These are phyloP conservation scores for Cladophialophora bantiana DNA, from an alignment of 2,329 filamentous ascomycete species.

Conservation along the genomic window DNA sequence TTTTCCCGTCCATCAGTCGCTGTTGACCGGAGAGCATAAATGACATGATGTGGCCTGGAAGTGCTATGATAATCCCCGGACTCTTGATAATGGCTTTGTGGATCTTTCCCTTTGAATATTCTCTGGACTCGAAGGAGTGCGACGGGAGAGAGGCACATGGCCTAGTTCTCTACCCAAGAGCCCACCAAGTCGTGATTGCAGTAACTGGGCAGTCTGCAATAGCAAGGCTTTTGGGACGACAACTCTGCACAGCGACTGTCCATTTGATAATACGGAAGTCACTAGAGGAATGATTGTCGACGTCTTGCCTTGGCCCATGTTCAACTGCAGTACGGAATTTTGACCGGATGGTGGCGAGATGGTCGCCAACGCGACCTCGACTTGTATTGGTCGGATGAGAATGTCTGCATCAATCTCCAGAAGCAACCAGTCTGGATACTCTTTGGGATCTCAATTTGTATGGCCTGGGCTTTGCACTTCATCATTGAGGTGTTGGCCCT, in stretches of 20 bases:
- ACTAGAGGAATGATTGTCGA: slow-evolving; percentile 73
- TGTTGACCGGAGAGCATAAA: slow-evolving; percentile 69
- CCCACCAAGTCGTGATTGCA: slow-evolving; percentile 56
- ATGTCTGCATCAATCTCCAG: slow-evolving; percentile 70
- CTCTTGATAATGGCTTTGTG: slow-evolving; percentile 55
- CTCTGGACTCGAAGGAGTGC: slow-evolving; percentile 36
- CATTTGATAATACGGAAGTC: slow-evolving; percentile 61
- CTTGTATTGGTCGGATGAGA: slow-evolving; percentile 66
- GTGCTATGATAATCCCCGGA: slow-evolving; percentile 65
- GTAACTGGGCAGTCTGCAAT: slow-evolving; percentile 65
- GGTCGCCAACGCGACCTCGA: slow-evolving; percentile 66
- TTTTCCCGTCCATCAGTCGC: slow-evolving; percentile 46
- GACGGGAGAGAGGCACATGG: slow-evolving; percentile 58
- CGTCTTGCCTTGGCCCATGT: slow-evolving; percentile 67
- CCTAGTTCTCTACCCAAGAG: slow-evolving; percentile 54
- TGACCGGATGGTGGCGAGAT: slow-evolving; percentile 45
- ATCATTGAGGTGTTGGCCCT: slow-evolving; percentile 35
- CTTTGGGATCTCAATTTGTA: slow-evolving; percentile 60
- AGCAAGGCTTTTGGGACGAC: slow-evolving; percentile 68
- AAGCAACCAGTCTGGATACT: slow-evolving; percentile 67
- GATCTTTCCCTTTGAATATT: slow-evolving; percentile 44
- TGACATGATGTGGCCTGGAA: slow-evolving; percentile 70
- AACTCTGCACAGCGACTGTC: slow-evolving; percentile 60
- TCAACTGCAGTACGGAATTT: slow-evolving; percentile 69
- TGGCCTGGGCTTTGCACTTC: slow-evolving; percentile 61